Conservation (phyloP, 1,284 basidiomycete species). For the Rhodotorula sp. region DNA sequence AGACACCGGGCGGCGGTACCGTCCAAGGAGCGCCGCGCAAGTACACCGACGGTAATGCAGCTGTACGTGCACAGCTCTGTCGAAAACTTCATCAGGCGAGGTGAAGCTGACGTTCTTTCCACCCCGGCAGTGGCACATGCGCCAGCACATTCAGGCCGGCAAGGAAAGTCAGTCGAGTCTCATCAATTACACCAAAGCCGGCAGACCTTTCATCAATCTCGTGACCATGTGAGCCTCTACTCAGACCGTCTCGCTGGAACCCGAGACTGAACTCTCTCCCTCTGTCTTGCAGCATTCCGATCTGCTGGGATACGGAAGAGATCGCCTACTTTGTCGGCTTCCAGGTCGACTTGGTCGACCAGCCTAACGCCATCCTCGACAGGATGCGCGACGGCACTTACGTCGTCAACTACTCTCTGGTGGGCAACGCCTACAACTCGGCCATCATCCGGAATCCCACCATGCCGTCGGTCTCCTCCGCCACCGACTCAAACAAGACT, state of each 20-base stretch:
- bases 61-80: conserved; percentile 51
- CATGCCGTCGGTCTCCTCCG: conserved; percentile 4
- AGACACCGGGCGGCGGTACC: conserved; percentile 65
- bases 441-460: conserved; percentile 13
- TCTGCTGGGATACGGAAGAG: conserved; percentile 60
- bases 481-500: conserved; percentile 18
- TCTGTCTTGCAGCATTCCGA: conserved; percentile 64
- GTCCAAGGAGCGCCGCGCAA: conserved; percentile 63
- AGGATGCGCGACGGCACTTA: conserved; percentile 55
- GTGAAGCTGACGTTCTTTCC: neutral
- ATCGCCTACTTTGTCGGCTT: conserved; percentile 88
- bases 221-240: conserved; percentile 45
- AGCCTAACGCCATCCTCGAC: conserved; percentile 76
- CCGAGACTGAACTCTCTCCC: neutral
- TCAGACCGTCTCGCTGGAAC: neutral
- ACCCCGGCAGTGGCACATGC: conserved; percentile 55
- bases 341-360: conserved; percentile 71
- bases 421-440: conserved; percentile 27
- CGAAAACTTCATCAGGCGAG: neutral
- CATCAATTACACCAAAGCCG: conserved; percentile 83
- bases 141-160: conserved; percentile 63
- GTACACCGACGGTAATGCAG: conserved; percentile 65
- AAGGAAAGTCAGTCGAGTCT: conserved; percentile 85
- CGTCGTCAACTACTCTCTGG: conserved; percentile 44
- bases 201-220: conserved; percentile 66